Percentiles rank a stretch among this genome's conserved stretches.
These are phyloP conservation scores for Agrocybe pediades DNA, from an alignment of 768 basidiomycete species.

Conservation along the genomic window DNA sequence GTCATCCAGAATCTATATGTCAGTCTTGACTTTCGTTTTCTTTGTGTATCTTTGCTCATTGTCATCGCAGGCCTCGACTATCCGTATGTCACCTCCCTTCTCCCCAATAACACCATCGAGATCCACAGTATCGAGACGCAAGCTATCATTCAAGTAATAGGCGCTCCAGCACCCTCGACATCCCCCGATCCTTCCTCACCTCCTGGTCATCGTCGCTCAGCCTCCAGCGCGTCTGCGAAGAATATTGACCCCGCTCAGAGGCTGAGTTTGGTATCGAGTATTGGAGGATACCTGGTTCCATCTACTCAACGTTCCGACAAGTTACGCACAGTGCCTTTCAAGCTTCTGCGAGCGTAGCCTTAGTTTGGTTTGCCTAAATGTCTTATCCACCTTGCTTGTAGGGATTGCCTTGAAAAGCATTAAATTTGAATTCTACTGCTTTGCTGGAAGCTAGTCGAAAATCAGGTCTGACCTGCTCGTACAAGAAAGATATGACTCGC, in stretches of 20 bases:
- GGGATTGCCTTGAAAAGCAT: too few relatives aligned
- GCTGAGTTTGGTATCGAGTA: slow-evolving; percentile 37
- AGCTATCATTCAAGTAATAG: slow-evolving; percentile 66
- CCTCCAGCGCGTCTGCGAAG: slow-evolving; percentile 14
- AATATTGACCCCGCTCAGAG: slow-evolving; percentile 26
- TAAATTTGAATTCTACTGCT: too few relatives aligned
- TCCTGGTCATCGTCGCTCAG: slow-evolving; percentile 19
- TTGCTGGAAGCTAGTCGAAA: too few relatives aligned
- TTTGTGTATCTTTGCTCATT: not conserved
- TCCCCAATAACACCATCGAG: slow-evolving; percentile 78
- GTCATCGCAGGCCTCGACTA: slow-evolving; percentile 69
- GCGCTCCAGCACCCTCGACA: slow-evolving; percentile 38
- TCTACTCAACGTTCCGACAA: slow-evolving; percentile 50
- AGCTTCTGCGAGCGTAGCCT: slow-evolving; percentile 24
- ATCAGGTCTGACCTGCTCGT: too few relatives aligned
- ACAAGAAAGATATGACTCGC: too few relatives aligned
- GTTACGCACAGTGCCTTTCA: slow-evolving; percentile 44
- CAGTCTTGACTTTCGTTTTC: slow-evolving; percentile 30
- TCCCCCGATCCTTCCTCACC: slow-evolving; percentile 22
- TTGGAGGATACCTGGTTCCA: slow-evolving; percentile 50
- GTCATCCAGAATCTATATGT: slow-evolving; percentile 79
- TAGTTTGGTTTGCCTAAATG: too few relatives aligned
- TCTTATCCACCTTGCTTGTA: too few relatives aligned
- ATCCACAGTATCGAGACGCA: slow-evolving; percentile 83
- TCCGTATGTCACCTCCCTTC: slow-evolving; percentile 76